Evolutionary conservation across 1,284 basidiomycete species (phyloP), one percentile per base, ranked within the genome.

Genomic region (Cutaneotrichosporon mucoides): DNA sequence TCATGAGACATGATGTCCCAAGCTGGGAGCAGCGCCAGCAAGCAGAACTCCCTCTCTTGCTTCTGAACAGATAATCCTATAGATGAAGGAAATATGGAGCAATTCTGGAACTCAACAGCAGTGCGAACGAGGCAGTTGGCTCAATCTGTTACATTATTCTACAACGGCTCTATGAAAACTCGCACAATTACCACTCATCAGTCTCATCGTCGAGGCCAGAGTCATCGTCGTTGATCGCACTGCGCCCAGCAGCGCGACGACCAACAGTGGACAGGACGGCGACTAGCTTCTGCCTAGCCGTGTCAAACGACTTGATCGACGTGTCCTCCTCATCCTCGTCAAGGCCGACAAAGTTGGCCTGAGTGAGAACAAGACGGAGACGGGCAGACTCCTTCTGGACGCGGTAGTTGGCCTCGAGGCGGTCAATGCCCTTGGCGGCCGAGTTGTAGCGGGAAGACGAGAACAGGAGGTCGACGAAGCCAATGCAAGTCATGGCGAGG

Each of bases 401-500:
- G 37, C 62, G 66, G 33, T 61, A 53, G 40, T 63, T 67, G 3
- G 64, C 62, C 37, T 69, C 69, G 10, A 67, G 55, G 46, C 69
- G 57, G 40, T 70, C 60, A 8, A 64, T 9, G 10, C 68, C 55
- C 5, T 58, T 60, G 2, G 46, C 49, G 5, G 53, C 40, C 37
- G 58, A 49, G 35, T 56, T 58, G 34, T 60, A 38, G 13, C 56
- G 42, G 12, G 67, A 52, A 7, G 70, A 63, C 6, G 68, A 68
- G 13, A 64, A 64, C 24, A 78, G 66, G 6, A 78, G 67, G 44
- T 65, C 61, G n/a, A 77, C 66, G 54, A 73, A 78, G 24, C 72
- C 69, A 46, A 79, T 71, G 56, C 75, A 76, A 37, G 73, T 72
- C 34, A 73, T 51, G 4, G 73, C 76, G 33, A 79, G 67, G 40